A percentile compares a stretch with the other conserved stretches of the same genome.
Evolutionary conservation across 2,329 filamentous ascomycete species (phyloP).

Genomic region (Apiospora malaysiana): DNA sequence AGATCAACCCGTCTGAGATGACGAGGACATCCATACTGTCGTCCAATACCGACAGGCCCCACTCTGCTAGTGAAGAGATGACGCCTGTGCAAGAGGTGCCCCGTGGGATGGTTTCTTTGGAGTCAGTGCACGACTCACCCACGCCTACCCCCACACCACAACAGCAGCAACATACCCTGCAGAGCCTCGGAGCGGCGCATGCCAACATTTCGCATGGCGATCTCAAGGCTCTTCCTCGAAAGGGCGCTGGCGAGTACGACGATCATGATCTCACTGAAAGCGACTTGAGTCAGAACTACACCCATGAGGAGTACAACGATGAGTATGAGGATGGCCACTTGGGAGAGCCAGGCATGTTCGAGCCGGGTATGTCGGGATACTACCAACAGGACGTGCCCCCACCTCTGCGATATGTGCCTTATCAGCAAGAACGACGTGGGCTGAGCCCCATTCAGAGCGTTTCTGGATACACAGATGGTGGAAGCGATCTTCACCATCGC

Average conservation of each 20-base stretch:
- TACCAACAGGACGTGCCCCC: constrained; percentile 68
- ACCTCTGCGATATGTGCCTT: constrained; percentile 70
- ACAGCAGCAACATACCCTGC: constrained; percentile 52
- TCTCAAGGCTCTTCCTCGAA: constrained; percentile 58
- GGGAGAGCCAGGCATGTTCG: constrained; percentile 42
- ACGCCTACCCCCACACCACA: constrained; percentile 62
- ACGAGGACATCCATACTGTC: constrained; percentile 88
- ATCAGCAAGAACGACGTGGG: constrained; percentile 71
- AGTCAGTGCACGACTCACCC: constrained; percentile 59
- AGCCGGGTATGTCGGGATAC: constrained; percentile 53
- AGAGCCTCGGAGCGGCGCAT: constrained; percentile 72
- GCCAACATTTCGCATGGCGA: constrained; percentile 66
- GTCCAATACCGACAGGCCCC: constrained; percentile 75
- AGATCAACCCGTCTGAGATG: constrained; percentile 83
- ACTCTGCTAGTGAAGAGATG: constrained; percentile 68
- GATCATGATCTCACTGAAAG: constrained; percentile 55
- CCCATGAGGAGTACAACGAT: constrained; percentile 43
- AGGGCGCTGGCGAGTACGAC: constrained; percentile 46
- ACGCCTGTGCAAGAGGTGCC: constrained; percentile 69
- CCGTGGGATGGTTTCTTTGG: constrained; percentile 64
- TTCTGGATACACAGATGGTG: constrained; percentile 80
- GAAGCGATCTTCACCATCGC: constrained; percentile 61
- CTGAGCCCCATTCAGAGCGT: constrained; percentile 93
- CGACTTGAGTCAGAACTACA: constrained; percentile 50
- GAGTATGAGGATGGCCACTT: constrained; percentile 51